These are phyloP conservation scores for Farysia itapuensis DNA, from an alignment of 1,284 basidiomycete genomes.

Conservation along the genomic window DNA sequence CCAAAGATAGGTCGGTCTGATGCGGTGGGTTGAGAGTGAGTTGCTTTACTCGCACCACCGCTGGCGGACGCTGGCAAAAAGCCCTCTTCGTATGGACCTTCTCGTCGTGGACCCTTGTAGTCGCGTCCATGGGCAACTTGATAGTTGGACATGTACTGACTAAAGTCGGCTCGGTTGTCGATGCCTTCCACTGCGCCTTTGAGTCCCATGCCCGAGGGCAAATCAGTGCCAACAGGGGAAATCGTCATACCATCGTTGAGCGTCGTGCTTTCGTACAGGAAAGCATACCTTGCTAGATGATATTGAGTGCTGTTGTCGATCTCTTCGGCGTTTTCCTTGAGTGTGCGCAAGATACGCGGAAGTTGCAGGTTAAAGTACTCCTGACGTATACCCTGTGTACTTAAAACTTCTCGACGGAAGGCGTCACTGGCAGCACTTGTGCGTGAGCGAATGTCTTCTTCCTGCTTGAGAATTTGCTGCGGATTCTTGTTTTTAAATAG, in stretches of 20 bases:
- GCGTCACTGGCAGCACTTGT: conserved; percentile 83
- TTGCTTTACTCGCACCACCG: background rate
- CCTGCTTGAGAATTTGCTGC: conserved; percentile 87
- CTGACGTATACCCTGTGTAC: conserved; percentile 84
- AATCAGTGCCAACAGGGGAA: conserved; percentile 67
- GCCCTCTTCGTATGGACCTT: conserved; percentile 60
- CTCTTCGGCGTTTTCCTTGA: conserved; percentile 94
- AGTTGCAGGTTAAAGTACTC: conserved; percentile 95
- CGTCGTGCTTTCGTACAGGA: conserved; percentile 86
- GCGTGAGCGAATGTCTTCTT: conserved; percentile 85
- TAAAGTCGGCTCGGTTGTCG: conserved; percentile 92
- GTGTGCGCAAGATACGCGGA: conserved; percentile 83
- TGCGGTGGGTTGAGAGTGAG: conserved; percentile 12
- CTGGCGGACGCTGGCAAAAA: conserved; percentile 40
- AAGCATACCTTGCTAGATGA: conserved; percentile 90
- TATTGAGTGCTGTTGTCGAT: conserved; percentile 96
- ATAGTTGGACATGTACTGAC: conserved; percentile 95
- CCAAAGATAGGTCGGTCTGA: conserved; percentile 69
- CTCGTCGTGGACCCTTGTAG: conserved; percentile 58
- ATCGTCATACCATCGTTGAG: conserved; percentile 83
- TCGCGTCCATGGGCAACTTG: conserved; percentile 74
- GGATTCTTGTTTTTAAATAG: conserved; percentile 86
- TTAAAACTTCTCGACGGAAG: conserved; percentile 86
- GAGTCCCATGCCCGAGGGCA: conserved; percentile 65
- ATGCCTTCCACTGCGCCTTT: conserved; percentile 86